These are phyloP conservation scores for Breynia disticha DNA, from an alignment of 441 rosid species.

Conservation along the genomic window DNA sequence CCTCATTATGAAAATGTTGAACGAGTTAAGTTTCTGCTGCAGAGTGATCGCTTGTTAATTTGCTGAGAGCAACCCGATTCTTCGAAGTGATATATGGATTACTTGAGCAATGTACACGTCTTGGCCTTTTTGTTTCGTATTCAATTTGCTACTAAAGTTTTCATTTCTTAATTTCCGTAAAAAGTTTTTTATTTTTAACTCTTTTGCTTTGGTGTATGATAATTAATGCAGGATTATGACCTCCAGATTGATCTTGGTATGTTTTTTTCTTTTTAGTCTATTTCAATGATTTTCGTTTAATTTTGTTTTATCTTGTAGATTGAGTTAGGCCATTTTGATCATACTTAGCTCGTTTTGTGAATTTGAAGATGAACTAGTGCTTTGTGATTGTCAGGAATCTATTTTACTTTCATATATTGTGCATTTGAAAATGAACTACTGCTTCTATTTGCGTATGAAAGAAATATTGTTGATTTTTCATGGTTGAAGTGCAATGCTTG, in stretches of 20 bases:
- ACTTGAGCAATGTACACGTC: slow-evolving; percentile 25
- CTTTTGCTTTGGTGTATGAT: neutral
- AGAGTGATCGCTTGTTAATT: slow-evolving; percentile 5
- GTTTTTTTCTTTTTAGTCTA: slow-evolving; percentile 8
- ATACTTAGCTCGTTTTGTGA: too few species aligned
- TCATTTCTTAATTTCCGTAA: too few species aligned
- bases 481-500: neutral
- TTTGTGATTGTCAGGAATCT: neutral
- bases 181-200: neutral
- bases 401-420: neutral
- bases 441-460: neutral
- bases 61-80: slow-evolving; percentile 4
- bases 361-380: too few species aligned
- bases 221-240: slow-evolving; percentile 26
- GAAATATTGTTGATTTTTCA: neutral
- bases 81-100: slow-evolving; percentile 34
- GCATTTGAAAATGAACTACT: too few species aligned
- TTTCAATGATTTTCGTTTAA: neutral
- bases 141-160: too few species aligned
- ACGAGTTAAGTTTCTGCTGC: neutral
- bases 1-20: neutral
- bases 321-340: too few species aligned
- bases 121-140: neutral
- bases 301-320: neutral
- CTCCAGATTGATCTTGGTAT: slow-evolving; percentile 55